Evolutionary conservation across 2,329 filamentous ascomycete species (phyloP), one percentile per base, ranked within the genome.

Genomic region (Aureobasidium namibiae): DNA sequence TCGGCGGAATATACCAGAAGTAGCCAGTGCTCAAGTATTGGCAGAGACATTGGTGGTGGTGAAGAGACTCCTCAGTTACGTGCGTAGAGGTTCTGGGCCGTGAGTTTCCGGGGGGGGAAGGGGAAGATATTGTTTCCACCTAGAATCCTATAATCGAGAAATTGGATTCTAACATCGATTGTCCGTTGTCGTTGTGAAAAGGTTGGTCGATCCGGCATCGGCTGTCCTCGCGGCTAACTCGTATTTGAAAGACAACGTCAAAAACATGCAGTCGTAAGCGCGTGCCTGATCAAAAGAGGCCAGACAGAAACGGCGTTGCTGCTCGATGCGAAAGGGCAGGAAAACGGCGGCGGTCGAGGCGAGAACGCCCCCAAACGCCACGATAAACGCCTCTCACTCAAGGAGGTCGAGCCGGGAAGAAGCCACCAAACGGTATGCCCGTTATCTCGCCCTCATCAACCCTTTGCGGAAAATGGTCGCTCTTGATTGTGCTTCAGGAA

Each of bases 301-400:
- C 48, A 52, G 48, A 52, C 34, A 52, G 48, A 9, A 52, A 52
- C 48, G 48, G 48, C 16, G 48, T 21, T 38, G 36, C 42, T 45
- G 33, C 48, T 21, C 34, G 48, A 52, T 52, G 34, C 21, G 48
- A 38, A 52, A 52, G 26, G 48, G 48, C 16, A 52, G n/a, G 34
- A 9, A 26, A 52, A 52, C 48, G 34, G 48, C n/a, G 21, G n/a
- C 21, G 48, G 34, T 38, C 48, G 23, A 52, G 48, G 34, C 48
- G 34, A 34, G 18, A 31, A 39, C 23, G 48, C 48, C 48, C 14
- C 14, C 11, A 52, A 33, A 24, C 48, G 48, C 48, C 48, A 39
- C 23, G 23, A 52, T 26, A 34, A 52, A 52, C 34, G 34, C 48
- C 48, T 39, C 48, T 16, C 16, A 18, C 26, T n/a, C 8, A 18